These are phyloP conservation scores for Helicostylum pulchrum DNA, from an alignment of 192 early-diverging fungal genomes.

Conservation along the genomic window DNA sequence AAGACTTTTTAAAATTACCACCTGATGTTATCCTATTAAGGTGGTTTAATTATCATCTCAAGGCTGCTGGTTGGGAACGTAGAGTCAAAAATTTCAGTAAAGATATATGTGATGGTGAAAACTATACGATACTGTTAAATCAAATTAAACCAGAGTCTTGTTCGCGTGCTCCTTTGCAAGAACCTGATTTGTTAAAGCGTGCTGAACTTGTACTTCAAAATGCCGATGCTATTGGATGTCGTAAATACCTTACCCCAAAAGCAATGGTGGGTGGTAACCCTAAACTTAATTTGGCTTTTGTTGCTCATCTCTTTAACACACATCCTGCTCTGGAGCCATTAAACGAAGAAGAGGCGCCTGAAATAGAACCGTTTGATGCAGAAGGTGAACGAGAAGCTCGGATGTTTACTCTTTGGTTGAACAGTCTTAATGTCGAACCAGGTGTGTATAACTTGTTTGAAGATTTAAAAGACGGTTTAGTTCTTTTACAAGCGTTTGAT, in stretches of 20 bases:
- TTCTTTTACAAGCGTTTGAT: conserved; percentile 94
- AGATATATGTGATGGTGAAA: conserved; percentile 94
- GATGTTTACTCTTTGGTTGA: conserved; percentile 96
- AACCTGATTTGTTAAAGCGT: conserved; percentile 70
- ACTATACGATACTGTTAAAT: conserved; percentile 91
- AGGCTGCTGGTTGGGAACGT: conserved; percentile 83
- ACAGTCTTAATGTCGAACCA: conserved; percentile 94
- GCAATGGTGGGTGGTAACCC: conserved; percentile 93
- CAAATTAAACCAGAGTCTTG: conserved; percentile 86
- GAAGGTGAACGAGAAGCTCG: conserved; percentile 84
- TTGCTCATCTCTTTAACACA: conserved; percentile 97
- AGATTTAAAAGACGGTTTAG: conserved; percentile 87
- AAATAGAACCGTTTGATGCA: conserved; percentile 81
- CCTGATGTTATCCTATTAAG: conserved; percentile 95
- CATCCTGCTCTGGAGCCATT: conserved; percentile 92
- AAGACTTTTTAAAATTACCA: conserved; percentile 91
- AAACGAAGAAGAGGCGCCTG: conserved; percentile 85
- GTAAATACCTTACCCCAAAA: conserved; percentile 93
- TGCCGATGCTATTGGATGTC: conserved; percentile 89
- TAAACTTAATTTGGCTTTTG: conserved; percentile 99
- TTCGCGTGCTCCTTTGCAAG: conserved; percentile 76
- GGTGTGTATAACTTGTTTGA: conserved; percentile 98
- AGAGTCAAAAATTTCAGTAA: conserved; percentile 84
- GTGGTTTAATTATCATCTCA: conserved; percentile 99
- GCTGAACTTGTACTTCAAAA: conserved; percentile 89